Evolutionary conservation across 208 protist species (phyloP).

Genomic region (Leishmania martiniquensis): DNA sequence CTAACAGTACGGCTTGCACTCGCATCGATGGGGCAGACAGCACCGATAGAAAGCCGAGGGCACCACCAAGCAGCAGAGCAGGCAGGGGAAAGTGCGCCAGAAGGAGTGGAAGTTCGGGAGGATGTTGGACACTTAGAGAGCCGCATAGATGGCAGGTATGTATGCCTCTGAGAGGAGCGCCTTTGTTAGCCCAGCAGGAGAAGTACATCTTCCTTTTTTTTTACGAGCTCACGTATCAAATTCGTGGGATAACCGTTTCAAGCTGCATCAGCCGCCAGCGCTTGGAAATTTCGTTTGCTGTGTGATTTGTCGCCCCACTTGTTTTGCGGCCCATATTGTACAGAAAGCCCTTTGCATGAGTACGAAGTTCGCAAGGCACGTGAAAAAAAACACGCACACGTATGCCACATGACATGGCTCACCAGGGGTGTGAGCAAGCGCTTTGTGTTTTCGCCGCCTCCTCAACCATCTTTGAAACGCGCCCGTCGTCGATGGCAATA

Average conservation of each 20-base stretch:
- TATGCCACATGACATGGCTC: not conserved
- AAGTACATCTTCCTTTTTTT: not conserved
- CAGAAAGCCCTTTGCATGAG: not conserved
- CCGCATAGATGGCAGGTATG: not conserved
- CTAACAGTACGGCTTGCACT: not conserved
- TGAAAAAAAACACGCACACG: not conserved
- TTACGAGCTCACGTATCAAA: not conserved
- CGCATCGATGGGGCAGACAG: not conserved
- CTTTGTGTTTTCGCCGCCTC: slow-evolving; percentile 10
- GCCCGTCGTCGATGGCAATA: slow-evolving; percentile 15
- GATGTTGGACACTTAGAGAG: not conserved
- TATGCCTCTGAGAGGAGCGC: not conserved
- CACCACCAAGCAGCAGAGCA: not conserved
- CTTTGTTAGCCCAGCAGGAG: not conserved
- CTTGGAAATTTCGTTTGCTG: not conserved
- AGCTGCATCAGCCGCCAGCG: not conserved
- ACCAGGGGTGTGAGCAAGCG: not conserved
- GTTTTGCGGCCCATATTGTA: not conserved
- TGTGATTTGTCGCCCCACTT: not conserved
- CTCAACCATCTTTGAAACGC: slow-evolving; percentile 16
- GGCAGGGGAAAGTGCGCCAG: slow-evolving; percentile 11
- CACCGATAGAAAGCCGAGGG: not conserved
- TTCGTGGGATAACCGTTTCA: not conserved
- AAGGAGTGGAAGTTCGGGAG: not conserved
- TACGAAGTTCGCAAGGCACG: not conserved